Evolutionary conservation across 2,329 filamentous ascomycete species (phyloP), one percentile per base, ranked within the genome.

Genomic region (Dryadomyces sulphureus): DNA sequence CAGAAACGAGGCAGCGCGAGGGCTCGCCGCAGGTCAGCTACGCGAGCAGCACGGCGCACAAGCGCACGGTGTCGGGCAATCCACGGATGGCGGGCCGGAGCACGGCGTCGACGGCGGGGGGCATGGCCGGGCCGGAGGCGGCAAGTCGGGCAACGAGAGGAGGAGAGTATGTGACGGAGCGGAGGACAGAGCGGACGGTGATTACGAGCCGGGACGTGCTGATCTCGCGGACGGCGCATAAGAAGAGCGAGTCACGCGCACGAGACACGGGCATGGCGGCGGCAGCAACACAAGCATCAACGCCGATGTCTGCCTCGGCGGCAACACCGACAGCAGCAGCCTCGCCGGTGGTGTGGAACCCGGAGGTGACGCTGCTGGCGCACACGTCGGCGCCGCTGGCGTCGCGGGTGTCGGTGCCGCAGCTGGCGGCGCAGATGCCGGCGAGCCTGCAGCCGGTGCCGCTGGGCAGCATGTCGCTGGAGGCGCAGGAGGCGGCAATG

Each of bases 401-500:
- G 2, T 80, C 67, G 34, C 62, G 65, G 50, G 61, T 69, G 38
- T 68, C 66, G 20, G 63, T 69, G 43, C 72, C 81, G 36, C 84
- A 84, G 2, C 69, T 90, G 32, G 85, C 89, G 12, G 81, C 81
- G 4, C 70, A 79, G 50, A 78, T 84, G 25, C 88, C 89, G 2
- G 65, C 75, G 43, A 66, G 74, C 7, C 69, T 88, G 42, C 79
- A 85, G 38, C 83, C 84, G 1, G 67, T 67, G 42, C 70, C 81
- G 7, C 68, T 96, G 16, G 68, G 73, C 47, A 77, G 84, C 48
- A 65, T 96, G 49, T 79, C 79, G 1, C 66, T 93, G 24, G 83
- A 93, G 53, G 75, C 76, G 2, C 92, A 98, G 61, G 92, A 98
- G 64, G 77, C 79, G 21, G 84, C 79, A 8, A 82, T 98, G 41